Conservation (phyloP, 345 rosid species). For the Pseudoturritis turrita region DNA sequence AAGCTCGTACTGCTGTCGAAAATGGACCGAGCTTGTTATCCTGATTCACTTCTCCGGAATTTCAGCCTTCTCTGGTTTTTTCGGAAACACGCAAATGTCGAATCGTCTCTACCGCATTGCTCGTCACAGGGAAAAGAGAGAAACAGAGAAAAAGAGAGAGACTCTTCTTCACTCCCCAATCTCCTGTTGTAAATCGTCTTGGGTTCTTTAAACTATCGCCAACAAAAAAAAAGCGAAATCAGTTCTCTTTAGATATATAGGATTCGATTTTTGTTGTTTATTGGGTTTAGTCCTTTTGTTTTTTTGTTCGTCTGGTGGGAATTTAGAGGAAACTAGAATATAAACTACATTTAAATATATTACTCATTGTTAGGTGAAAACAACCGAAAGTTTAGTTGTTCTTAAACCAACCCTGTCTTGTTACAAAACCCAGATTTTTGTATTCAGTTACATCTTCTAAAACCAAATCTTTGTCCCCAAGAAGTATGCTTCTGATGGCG, state of each 20-base stretch:
- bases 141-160: not conserved
- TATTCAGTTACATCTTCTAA: too few species aligned
- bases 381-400: not conserved
- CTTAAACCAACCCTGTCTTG: too few species aligned
- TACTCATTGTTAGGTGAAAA: not conserved
- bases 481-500: too few species aligned
- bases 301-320: not conserved
- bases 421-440: too few species aligned
- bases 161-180: not conserved
- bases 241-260: conserved; percentile 2
- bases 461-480: too few species aligned
- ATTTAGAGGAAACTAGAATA: conserved; percentile 3
- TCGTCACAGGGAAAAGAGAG: not conserved
- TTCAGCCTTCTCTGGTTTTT: not conserved
- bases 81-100: not conserved
- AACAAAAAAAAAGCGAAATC: not conserved
- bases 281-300: conserved; percentile 9
- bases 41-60: conserved; percentile 28
- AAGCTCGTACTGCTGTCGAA: conserved; percentile 78
- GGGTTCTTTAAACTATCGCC: not conserved
- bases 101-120: conserved; percentile 4
- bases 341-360: not conserved
- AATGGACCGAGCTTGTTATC: conserved; percentile 70
- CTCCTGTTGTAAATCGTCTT: conserved; percentile 17
- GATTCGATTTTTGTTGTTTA: conserved; percentile 6